Evolutionary conservation across 2,329 filamentous ascomycete species (phyloP).

Genomic region (Paramyrothecium roridum): DNA sequence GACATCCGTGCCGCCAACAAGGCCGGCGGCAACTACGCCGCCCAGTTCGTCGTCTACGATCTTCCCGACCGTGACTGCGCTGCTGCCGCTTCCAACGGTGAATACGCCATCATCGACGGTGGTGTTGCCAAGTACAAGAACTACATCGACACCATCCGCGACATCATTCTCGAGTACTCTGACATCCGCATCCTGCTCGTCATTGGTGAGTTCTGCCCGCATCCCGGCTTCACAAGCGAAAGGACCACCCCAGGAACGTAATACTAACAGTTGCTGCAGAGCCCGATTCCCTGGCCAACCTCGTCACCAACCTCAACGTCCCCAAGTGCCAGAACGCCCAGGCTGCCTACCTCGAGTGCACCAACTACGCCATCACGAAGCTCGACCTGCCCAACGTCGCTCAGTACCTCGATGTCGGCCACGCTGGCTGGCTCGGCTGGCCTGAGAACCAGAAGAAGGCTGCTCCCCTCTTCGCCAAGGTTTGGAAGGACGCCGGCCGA

Average conservation of each 20-base stretch:
- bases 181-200: constrained; percentile 41
- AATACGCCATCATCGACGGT: constrained; percentile 47
- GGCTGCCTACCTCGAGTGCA: constrained; percentile 46
- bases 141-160: constrained; percentile 49
- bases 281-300: constrained; percentile 57
- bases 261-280: constrained; percentile 27
- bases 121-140: constrained; percentile 51
- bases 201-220: constrained; percentile 26
- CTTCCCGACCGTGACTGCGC: constrained; percentile 58
- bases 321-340: constrained; percentile 46
- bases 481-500: constrained; percentile 48
- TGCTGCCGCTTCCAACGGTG: constrained; percentile 54
- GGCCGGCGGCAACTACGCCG: constrained; percentile 37
- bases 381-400: constrained; percentile 54
- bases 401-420: constrained; percentile 57
- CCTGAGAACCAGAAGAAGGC: constrained; percentile 47
- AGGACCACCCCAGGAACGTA: neutral
- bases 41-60: constrained; percentile 54
- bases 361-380: constrained; percentile 46
- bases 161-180: constrained; percentile 36
- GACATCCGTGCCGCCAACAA: constrained; percentile 36
- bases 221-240: accelerated
- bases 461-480: constrained; percentile 40
- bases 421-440: constrained; percentile 59
- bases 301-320: constrained; percentile 52